Base-by-base conservation (phyloP, 495 filamentous ascomycete species). In the Achaetomiella virescens region DNA sequence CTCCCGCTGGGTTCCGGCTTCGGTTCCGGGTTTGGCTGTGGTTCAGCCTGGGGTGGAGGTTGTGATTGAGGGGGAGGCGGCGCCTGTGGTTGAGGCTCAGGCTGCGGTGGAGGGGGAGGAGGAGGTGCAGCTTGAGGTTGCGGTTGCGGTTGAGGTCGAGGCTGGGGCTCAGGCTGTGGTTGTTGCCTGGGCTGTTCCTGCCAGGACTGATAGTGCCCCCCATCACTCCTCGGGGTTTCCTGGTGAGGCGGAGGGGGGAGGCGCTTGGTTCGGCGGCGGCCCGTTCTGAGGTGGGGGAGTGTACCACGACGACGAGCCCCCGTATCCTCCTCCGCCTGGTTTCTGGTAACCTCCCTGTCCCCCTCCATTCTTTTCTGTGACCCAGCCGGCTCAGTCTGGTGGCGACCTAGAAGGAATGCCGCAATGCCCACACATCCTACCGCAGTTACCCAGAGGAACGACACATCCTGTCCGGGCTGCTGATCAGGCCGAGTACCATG, bases 401-500 rank as follows among this genome's bases (percentile, higher is more conserved):
- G 41, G 17, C 46, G 46, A 1, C 58, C 58, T 25, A 60, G n/a
- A 3, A 60, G 36, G 25, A 55, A 60, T 8, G 55, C 58, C 1
- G 40, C 48, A 20, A 43, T 8, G 20, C 55, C 55, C 35, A 58
- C 49, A 42, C 44, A 55, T 4, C 10, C 53, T 24, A 55, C 44
- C 45, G 48, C 2, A 0, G 35, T 48, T 0, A 14, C 45, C 35
- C 44, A 55, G 0, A 55, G 53, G 14, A 55, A 40, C 17, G 33
- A n/a, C 45, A 42, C 36, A 24, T 49, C 27, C 37, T 22, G 5
- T 55, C 65, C 3, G 44, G 53, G 18, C 42, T 48, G n/a, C 89
- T 77, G 4, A 83, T 81, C 17, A 80, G 76, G 59, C 78, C 83
- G 6, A 85, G 82, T 38, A 81, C 76, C 3, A 80, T 74, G 38